Evolutionary conservation across 441 rosid genomes (phyloP).

Genomic region (Populus hybrid): DNA sequence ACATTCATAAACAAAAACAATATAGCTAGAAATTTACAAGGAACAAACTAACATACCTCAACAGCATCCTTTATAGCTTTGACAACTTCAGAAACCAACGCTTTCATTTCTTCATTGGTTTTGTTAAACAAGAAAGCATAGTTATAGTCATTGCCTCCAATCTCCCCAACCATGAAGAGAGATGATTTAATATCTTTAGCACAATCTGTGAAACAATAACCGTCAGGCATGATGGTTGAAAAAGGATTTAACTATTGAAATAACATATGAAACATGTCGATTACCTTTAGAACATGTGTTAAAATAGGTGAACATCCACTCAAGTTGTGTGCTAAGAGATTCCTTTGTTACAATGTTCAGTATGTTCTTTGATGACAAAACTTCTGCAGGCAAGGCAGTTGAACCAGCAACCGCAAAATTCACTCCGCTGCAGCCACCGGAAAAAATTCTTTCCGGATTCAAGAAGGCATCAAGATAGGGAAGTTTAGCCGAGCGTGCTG

Average conservation of each 20-base stretch:
- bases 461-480: conserved; percentile 14
- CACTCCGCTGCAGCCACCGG: not conserved
- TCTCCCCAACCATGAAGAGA: conserved; percentile 45
- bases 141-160: conserved; percentile 52
- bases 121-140: conserved; percentile 28
- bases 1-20: not conserved
- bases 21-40: not conserved
- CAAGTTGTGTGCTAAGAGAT: conserved; percentile 3
- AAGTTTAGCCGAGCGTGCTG: conserved; percentile 11
- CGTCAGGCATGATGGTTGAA: conserved; percentile 1
- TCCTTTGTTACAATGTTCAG: not conserved
- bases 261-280: not conserved
- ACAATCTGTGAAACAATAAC: not conserved
- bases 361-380: not conserved
- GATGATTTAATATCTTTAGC: conserved; percentile 21
- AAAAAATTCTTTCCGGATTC: not conserved
- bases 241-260: not conserved
- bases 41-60: not conserved
- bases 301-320: not conserved
- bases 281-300: not conserved
- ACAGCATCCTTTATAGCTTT: conserved; percentile 28
- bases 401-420: conserved; percentile 14
- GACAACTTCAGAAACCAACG: conserved; percentile 34
- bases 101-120: conserved; percentile 22
- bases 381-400: conserved; percentile 1